A percentile compares a stretch with the other conserved stretches of the same genome.
Evolutionary conservation across 2,329 filamentous ascomycete genomes (phyloP).

Genomic region (Orbilia quercus): DNA sequence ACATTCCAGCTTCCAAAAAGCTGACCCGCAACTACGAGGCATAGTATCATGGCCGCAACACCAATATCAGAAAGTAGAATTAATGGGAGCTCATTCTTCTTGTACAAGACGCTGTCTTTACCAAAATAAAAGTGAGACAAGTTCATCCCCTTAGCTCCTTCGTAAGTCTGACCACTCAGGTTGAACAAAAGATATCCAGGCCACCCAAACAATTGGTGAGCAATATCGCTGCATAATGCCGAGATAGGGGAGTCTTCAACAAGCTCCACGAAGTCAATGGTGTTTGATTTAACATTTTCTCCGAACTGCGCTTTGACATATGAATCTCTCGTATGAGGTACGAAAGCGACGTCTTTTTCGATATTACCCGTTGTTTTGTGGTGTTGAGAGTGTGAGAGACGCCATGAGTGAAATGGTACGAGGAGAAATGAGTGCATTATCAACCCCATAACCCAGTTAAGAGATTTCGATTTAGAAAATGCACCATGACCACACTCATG

Average conservation of each 20-base stretch:
- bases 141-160: slow-evolving; percentile 59
- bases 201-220: slow-evolving; percentile 75
- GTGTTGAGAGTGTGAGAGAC: slow-evolving; percentile 76
- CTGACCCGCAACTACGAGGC: slow-evolving; percentile 68
- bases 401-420: slow-evolving; percentile 79
- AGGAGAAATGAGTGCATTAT: slow-evolving; percentile 73
- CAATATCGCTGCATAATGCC: slow-evolving; percentile 68
- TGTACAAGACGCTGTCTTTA: slow-evolving; percentile 72
- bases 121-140: slow-evolving; percentile 70
- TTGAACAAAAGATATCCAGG: slow-evolving; percentile 74
- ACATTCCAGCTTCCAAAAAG: slow-evolving; percentile 70
- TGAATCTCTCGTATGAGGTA: slow-evolving; percentile 66
- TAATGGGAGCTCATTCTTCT: slow-evolving; percentile 68
- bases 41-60: slow-evolving; percentile 67
- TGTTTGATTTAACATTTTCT: slow-evolving; percentile 24
- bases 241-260: slow-evolving; percentile 74
- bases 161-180: slow-evolving; percentile 62
- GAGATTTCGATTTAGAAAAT: slow-evolving; percentile 69
- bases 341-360: slow-evolving; percentile 75
- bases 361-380: slow-evolving; percentile 76
- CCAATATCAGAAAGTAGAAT: slow-evolving; percentile 73
- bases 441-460: slow-evolving; percentile 75
- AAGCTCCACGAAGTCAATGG: slow-evolving; percentile 65
- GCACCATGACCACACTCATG: slow-evolving; percentile 78
- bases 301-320: slow-evolving; percentile 58